Base-by-base conservation (phyloP, 257 asterid species). In the Fraxinus excelsior region DNA sequence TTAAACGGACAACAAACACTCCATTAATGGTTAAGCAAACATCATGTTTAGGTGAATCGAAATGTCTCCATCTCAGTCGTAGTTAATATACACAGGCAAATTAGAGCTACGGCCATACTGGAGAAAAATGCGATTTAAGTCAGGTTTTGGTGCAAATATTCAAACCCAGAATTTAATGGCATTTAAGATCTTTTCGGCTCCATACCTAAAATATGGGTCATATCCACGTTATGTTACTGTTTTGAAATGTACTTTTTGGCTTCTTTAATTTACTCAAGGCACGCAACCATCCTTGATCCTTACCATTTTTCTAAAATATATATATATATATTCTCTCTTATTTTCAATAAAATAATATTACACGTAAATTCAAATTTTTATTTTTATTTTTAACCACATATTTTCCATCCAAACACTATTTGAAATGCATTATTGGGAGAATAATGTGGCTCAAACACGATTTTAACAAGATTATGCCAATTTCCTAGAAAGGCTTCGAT, bases 131-230 rank as follows among this genome's bases (percentile, higher is more conserved):
- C 23, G 11, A 19, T 53, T 53, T 2, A 11, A n/a, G 68, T 62
- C 68, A 62, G 32, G 16, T 23, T 23, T 23, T 11, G 68, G 68
- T 62, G 34, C 32, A 23, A 21, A 7, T 0, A 62, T 62, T 62
- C 68, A 62, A 62, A 62, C 34, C 31, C 19, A 62, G 34, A 62
- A 62, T 62, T 56, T 62, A 62, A 62, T 62, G 16, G 68, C 68
- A 62, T 62, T 62, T 23, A 62, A 62, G 18, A 62, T 25, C 28
- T 62, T 11, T 60, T 10, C 7, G 2, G 0, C 16, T 4, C 68
- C 34, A 62, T 60, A 25, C 67, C 67, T 9, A 23, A 60, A 60
- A 23, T 6, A 11, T 2, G 67, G 29, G 31, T 58, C 25, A 51
- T n/a, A 21, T 56, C 65, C 65, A 56, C 21, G 26, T 56, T 56